These are phyloP conservation scores for Bertia moriformis DNA, from an alignment of 2,329 filamentous ascomycete genomes.

Conservation along the genomic window DNA sequence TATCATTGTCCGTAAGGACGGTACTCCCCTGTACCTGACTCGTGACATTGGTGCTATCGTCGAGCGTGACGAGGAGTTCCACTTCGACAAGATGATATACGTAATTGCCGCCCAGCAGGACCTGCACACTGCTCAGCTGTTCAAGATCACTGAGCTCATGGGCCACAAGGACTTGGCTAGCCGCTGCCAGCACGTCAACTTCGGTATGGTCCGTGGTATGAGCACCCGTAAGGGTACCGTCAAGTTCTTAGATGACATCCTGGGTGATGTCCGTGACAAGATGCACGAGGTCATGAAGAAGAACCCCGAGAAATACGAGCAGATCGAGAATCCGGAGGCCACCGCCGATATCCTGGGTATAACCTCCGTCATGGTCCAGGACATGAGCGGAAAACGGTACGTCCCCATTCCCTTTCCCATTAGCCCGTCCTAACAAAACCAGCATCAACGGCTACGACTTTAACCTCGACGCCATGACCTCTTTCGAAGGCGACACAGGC, in stretches of 20 bases:
- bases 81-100: conserved; percentile 57
- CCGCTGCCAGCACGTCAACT: conserved; percentile 26
- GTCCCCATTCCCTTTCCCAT: background rate
- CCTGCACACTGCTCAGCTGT: conserved; percentile 28
- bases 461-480: conserved; percentile 58
- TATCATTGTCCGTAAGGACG: conserved; percentile 51
- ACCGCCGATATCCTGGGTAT: conserved; percentile 54
- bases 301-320: conserved; percentile 50
- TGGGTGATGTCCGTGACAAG: conserved; percentile 42
- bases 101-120: conserved; percentile 52
- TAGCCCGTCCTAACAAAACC: background rate
- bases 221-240: conserved; percentile 28
- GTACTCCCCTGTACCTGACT: conserved; percentile 54
- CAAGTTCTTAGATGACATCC: conserved; percentile 39
- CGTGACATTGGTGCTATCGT: conserved; percentile 54
- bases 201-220: conserved; percentile 30
- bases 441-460: conserved; percentile 50
- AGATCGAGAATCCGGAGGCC: conserved; percentile 45
- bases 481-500: conserved; percentile 60
- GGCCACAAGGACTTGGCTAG: conserved; percentile 6
- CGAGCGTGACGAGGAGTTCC: conserved; percentile 44
- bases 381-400: conserved; percentile 53
- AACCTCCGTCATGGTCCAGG: conserved; percentile 58
- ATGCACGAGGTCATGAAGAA: conserved; percentile 61
- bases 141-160: background rate